Base-by-base conservation (phyloP, 1,284 basidiomycete genomes). In the Lentinula novae-zelandiae region DNA sequence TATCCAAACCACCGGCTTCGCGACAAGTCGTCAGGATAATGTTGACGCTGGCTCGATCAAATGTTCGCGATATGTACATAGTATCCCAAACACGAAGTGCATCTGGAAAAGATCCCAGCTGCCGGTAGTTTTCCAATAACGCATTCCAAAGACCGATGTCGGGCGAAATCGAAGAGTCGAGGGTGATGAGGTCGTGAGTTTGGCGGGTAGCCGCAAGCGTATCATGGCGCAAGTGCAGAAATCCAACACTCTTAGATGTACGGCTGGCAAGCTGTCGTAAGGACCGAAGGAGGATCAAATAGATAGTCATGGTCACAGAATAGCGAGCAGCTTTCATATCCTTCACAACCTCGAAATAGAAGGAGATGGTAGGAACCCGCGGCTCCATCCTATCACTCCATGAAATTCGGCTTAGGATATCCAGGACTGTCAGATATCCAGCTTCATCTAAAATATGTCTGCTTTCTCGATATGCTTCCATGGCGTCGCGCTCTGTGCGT, bases 91-190 rank as follows among this genome's bases (percentile, higher is more conserved):
- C 82, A 34, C 86, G 81, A 66, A 86, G 85, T 7, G 91, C 89
- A 63, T 91, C 86, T 0, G 75, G 76, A 62, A 87, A 89, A 60
- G 84, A 86, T 2, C 86, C 87, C 3, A 87, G 80, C 22, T 87
- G 86, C 67, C 91, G 87, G 74, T 97, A 98, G 1, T 93, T 89
- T 71, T 93, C 87, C 91, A 98, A 94, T 61, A 98, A 78, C 66
- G 92, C 85, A 69, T 95, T 96, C 80, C 91, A 87, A n/a, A 95
- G 79, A 1, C 78, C 75, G 10, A 86, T 78, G 68, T 95, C 90
- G 2, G 93, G 91, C 20, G 84, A 81, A 63, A 96, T 76, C 17
- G 81, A 79, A 8, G 87, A 79, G 68, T 97, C 94, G 48, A 95
- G 78, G 52, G 87, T 88, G 66, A 97, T 80, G 58, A 89, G 78